phyloP scores from a whole-genome alignment of 129 eudicot species.

The Flaveria trinervia region DNA sequence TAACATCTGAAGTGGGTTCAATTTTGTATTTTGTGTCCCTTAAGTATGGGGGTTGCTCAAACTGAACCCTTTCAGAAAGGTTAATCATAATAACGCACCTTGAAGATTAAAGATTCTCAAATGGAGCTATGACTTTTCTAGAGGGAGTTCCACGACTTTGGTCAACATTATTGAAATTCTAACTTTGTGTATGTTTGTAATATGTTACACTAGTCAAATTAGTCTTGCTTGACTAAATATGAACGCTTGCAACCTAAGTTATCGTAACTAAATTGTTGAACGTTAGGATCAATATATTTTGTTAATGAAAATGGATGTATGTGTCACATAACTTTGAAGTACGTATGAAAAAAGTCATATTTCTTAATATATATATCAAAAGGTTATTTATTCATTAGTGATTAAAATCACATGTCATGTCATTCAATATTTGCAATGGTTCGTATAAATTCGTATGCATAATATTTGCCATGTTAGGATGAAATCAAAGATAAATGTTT shows the following conservation, averaged over 20 bases:
- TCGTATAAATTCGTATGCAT: neutral
- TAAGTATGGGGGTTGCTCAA: slow-evolving; percentile 5
- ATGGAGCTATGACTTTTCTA: slow-evolving; percentile 24
- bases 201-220: slow-evolving; percentile 14
- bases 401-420: neutral
- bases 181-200: neutral
- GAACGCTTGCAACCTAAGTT: neutral
- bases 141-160: neutral
- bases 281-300: neutral
- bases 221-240: slow-evolving; percentile 1
- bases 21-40: neutral
- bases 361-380: neutral
- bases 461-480: neutral
- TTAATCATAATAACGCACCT: neutral
- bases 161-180: slow-evolving; percentile 23
- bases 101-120: neutral
- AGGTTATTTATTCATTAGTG: neutral
- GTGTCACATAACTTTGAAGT: neutral
- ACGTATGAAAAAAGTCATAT: neutral
- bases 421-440: neutral
- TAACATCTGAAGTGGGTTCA: neutral
- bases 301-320: neutral
- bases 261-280: neutral
- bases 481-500: neutral
- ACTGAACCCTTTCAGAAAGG: neutral